phyloP scores from a whole-genome alignment of 306 rosid genomes.

The Sphenostylis stenocarpa region DNA sequence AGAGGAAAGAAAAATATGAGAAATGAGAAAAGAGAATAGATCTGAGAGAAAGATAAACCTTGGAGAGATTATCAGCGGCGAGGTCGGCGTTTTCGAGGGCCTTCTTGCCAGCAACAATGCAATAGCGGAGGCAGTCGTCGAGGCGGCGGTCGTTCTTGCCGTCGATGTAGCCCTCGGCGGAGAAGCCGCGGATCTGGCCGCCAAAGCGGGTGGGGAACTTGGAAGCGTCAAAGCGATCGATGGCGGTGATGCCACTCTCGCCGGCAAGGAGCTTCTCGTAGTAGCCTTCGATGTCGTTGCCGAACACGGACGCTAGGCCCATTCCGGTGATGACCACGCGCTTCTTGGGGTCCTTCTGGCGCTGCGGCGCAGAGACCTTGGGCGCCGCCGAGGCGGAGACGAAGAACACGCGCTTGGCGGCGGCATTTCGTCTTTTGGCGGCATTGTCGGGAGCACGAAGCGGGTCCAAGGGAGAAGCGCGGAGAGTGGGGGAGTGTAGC shows the following conservation, averaged over 20 bases:
- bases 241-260: slow-evolving; percentile 75
- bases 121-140: slow-evolving; percentile 86
- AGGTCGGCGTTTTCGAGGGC: slow-evolving; percentile 86
- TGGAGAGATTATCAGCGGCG: slow-evolving; percentile 55
- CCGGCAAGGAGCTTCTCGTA: slow-evolving; percentile 88
- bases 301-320: slow-evolving; percentile 91
- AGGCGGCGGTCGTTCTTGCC: slow-evolving; percentile 92
- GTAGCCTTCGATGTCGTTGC: slow-evolving; percentile 70
- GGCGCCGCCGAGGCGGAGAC: slow-evolving; percentile 51
- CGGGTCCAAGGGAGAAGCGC: not conserved
- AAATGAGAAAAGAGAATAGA: not conserved
- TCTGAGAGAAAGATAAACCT: slow-evolving; percentile 47
- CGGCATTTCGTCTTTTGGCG: not conserved
- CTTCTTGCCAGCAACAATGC: slow-evolving; percentile 93
- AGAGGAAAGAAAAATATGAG: not conserved
- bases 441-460: not conserved
- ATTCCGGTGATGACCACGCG: slow-evolving; percentile 90
- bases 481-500: not conserved
- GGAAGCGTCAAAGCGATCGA: slow-evolving; percentile 88
- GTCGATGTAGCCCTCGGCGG: slow-evolving; percentile 83
- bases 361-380: slow-evolving; percentile 59
- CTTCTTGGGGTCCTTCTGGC: slow-evolving; percentile 92
- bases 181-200: slow-evolving; percentile 89
- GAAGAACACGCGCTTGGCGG: slow-evolving; percentile 40
- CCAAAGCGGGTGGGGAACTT: slow-evolving; percentile 94